Evolutionary conservation across 2,329 filamentous ascomycete genomes (phyloP).

Genomic region (Nothopassalora personata): DNA sequence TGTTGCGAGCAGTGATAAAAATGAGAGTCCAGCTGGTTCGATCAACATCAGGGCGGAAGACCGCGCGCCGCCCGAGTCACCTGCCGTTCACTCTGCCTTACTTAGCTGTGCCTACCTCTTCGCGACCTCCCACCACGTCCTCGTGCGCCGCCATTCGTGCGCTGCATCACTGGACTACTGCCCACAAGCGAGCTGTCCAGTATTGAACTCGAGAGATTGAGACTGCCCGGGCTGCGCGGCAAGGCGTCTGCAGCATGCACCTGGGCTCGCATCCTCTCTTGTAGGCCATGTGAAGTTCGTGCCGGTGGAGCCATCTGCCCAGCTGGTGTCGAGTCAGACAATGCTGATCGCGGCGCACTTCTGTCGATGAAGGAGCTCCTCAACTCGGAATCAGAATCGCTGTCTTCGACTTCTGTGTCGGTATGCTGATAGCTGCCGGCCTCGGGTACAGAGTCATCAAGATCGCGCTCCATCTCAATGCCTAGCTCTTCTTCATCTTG

Average conservation of each 20-base stretch:
- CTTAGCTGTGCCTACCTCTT: conserved; percentile 3
- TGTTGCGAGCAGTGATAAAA: no score
- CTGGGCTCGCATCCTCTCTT: conserved; percentile 29
- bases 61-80: neutral
- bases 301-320: conserved; percentile 7
- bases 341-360: conserved; percentile 15
- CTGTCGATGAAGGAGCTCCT: conserved; percentile 25
- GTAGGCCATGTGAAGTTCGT: conserved; percentile 17
- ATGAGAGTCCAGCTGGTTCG: no score
- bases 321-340: conserved; percentile 6
- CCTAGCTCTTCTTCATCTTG: conserved; percentile 44
- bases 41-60: neutral
- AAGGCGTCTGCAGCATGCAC: conserved; percentile 26
- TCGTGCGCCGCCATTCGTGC: conserved; percentile 14
- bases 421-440: conserved; percentile 52
- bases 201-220: conserved; percentile 32
- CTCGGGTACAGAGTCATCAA: conserved; percentile 49
- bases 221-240: conserved; percentile 30
- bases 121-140: conserved; percentile 5
- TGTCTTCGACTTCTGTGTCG: conserved; percentile 47
- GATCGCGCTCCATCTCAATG: conserved; percentile 30
- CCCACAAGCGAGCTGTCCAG: conserved; percentile 33
- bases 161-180: conserved; percentile 34
- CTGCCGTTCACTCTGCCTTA: neutral
- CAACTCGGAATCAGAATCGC: conserved; percentile 25